Base-by-base conservation (phyloP, 352 stramenopile species). In the Phytopythium kandeliae region DNA sequence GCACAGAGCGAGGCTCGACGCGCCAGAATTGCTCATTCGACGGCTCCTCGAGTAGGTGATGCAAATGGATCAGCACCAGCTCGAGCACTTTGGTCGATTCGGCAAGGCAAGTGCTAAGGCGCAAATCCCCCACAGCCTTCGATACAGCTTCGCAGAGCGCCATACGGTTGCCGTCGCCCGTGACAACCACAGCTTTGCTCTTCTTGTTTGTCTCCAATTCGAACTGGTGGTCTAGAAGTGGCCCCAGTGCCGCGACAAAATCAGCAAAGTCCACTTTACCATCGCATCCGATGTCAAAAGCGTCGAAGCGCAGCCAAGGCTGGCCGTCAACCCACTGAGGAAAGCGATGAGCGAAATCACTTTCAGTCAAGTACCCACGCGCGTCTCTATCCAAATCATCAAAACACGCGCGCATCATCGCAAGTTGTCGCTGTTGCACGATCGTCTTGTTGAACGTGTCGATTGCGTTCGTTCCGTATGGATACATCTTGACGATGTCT, bases 231-330 rank as follows among this genome's bases (percentile, higher is more conserved):
- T 89, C 76, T 11, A 89, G 22, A 0, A 74, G 11, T 7, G 76
- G 75, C 1, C 75, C 71, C 0, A 89, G 33, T 3, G 78, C 63
- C 13, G 72, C 68, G 2, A 86, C 71, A 51, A 87, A 85, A 40
- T 87, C 78, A 0, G 51, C 31, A 15, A 85, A 59, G 30, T 87
- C 76, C 1, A 86, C 40, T 22, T 65, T 70, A 1, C 50, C 66
- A 50, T 87, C 70, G 4, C 71, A 65, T 2, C 70, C 58, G 19
- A 85, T 65, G 41, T 88, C 77, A 24, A 85, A 86, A 0, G 63
- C 64, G 12, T 83, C 69, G 35, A 82, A 83, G 1, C 35, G 47
- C 33, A 58, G 44, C 72, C 77, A 86, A 26, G 25, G 11, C 5
- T 63, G 57, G 25, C 67, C 26, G 1, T 60, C n/a, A 2, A 57